These are phyloP conservation scores for Yarrowia divulgata DNA, from an alignment of 805 yeast genomes.

Conservation along the genomic window DNA sequence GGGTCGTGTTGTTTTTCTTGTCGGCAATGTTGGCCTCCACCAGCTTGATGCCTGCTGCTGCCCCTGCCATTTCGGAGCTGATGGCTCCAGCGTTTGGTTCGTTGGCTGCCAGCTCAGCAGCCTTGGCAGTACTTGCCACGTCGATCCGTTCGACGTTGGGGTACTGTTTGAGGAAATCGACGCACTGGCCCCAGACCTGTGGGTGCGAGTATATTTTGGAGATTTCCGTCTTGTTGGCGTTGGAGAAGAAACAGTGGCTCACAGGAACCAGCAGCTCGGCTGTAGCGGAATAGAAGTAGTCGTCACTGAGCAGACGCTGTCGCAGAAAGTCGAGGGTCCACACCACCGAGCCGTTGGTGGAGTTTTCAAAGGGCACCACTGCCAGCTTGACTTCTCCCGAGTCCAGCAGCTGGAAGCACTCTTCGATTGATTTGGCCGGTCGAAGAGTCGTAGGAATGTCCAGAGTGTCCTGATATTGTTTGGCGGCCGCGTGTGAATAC, in stretches of 20 bases:
- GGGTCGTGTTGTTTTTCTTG: conserved; percentile 75
- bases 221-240: conserved; percentile 51
- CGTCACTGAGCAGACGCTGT: conserved; percentile 50
- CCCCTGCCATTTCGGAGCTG: conserved; percentile 73
- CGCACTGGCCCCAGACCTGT: conserved; percentile 96
- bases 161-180: conserved; percentile 57
- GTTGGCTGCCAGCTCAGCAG: conserved; percentile 68
- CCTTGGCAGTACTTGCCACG: conserved; percentile 80
- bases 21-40: conserved; percentile 70
- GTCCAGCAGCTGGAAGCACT: conserved; percentile 67
- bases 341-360: conserved; percentile 93
- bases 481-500: conserved; percentile 79
- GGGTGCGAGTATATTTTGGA: conserved; percentile 85
- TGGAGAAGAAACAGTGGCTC: conserved; percentile 73
- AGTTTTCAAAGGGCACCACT: conserved; percentile 90
- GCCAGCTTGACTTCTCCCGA: conserved; percentile 64
- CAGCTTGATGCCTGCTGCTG: conserved; percentile 64
- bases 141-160: conserved; percentile 62
- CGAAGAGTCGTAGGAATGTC: conserved; percentile 43
- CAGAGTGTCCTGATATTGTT: conserved; percentile 22
- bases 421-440: conserved; percentile 44
- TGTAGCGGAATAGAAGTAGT: conserved; percentile 53
- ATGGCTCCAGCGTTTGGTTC: conserved; percentile 67
- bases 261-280: conserved; percentile 85
- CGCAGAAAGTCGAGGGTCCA: conserved; percentile 82